Base-by-base conservation (phyloP, 306 rosid genomes). In the Delonix regia region DNA sequence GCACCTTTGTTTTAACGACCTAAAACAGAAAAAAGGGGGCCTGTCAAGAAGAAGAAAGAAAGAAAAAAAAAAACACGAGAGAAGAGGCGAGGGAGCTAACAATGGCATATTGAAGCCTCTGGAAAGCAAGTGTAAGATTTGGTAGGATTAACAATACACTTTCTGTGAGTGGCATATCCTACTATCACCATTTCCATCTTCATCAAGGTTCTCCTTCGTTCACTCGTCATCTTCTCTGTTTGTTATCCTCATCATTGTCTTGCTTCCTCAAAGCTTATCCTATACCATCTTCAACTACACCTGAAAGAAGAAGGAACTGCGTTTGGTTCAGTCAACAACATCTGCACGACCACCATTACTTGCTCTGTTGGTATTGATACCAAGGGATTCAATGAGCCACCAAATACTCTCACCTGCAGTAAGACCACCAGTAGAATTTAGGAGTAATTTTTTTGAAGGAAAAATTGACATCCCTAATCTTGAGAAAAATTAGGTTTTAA, bases 391-490 rank as follows among this genome's bases (percentile, higher is more conserved):
- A 27, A 80, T 64, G 73, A 86, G 71, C 84, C 87, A 80, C 79
- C 92, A 87, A 55, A 85, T 83, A 62, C 81, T 69, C 76, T 91
- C 97, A 65, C 88, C 97, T 69, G 83, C 68, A 78, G 78, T 84
- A 69, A 90, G 85, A 83, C 80, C 91, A 49, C 85, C 87, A 33
- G 52, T 75, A 68, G 89, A 83, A 74, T 80, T 75, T 71, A 80
- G 89, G 85, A 80, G 86, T 71, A 90, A 90, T 78, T 91, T 93
- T 27, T 86, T 88, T 85, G 94, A 89, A 41, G 81, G 87, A 56
- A 77, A 88, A 87, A 85, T 78, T 69, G 88, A 85, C 27, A 65
- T 71, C 76, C 74, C 60, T 22, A 75, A 75, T 81, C 72, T 73
- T 52, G 97, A 89, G 76, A 91, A 80, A 80, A 93, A 78, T 73